These are phyloP conservation scores for Cryptococcus maquisensis DNA, from an alignment of 1,284 basidiomycete species.

Conservation along the genomic window DNA sequence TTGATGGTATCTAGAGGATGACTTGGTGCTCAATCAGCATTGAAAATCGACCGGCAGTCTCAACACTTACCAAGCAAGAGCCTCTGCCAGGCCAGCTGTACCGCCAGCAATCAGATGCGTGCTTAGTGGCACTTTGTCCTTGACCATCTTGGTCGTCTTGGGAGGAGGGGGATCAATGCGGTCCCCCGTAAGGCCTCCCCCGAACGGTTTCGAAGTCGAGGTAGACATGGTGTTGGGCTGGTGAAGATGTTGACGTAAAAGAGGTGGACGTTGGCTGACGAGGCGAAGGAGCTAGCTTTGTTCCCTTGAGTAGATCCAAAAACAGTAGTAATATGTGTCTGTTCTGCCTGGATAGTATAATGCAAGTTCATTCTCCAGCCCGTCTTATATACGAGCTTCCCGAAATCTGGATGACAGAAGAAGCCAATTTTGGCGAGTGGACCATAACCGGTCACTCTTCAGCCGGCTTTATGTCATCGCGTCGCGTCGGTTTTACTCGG, in stretches of 20 bases:
- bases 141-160: slow-evolving; percentile 7
- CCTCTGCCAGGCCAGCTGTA: slow-evolving; percentile 84
- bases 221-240: slow-evolving; percentile 25
- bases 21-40: slow-evolving; percentile 14
- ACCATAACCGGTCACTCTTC: background rate
- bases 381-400: no score
- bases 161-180: slow-evolving; percentile 12
- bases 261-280: background rate
- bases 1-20: slow-evolving; percentile 89
- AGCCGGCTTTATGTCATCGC: slow-evolving; percentile 5
- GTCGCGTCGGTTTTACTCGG: slow-evolving; percentile 14
- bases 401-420: no score
- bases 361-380: no score
- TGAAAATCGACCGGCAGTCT: background rate
- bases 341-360: no score
- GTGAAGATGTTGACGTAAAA: background rate
- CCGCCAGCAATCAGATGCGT: slow-evolving; percentile 90
- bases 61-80: slow-evolving; percentile 56
- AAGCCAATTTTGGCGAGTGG: background rate
- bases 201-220: slow-evolving; percentile 29
- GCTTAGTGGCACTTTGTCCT: slow-evolving; percentile 59
- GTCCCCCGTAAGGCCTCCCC: slow-evolving; percentile 33
- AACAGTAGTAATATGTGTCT: no score
- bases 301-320: no score
- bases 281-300: no score